Evolutionary conservation across 192 early-diverging fungal species (phyloP), one percentile per base, ranked within the genome.

Genomic region (Coemansia sp.): DNA sequence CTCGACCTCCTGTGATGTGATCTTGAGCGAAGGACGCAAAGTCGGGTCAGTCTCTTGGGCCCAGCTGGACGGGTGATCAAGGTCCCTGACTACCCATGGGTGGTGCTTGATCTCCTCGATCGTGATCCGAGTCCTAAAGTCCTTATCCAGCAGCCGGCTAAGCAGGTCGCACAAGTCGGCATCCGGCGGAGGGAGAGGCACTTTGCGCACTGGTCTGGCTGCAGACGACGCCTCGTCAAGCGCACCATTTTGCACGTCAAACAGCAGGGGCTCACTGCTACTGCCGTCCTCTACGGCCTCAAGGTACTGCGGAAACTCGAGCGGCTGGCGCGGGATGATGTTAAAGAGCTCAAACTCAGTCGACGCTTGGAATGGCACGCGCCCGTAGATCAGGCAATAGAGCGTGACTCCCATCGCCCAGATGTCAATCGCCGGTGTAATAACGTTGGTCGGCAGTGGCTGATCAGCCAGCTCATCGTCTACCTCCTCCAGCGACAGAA

Each of bases 351-450:
- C 97, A 85, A 94, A 97, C 83, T 99, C 97, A 31, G 92, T 96
- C 24, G 94, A 89, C 8, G 96, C 97, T 20, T 90, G 89, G 78
- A 99, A 99, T 15, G 97, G 97, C 61, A 95, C 94, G 40, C 86
- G 82, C 10, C 97, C 97, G 80, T 91, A 98, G 7, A 97, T 84
- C 46, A 99, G 85, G 72, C 96, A 98, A 82, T 95, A 99, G 16
- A 99, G 86, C 11, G 95, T 98, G 27, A 98, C 96, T 1, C 97
- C 97, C 66, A 98, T 86, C 38, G 97, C 97, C 97, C 97, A 99
- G 12, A 99, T 90, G 77, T 99, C 97, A 59, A 99, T 99, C 0
- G 93, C 93, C 52, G 92, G 93, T 27, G 91, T 93, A 18, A 93
- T 90, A 11, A 86, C 87, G 29, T 81, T 77, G 75, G 84, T 31